Evolutionary conservation across 2,329 filamentous ascomycete species (phyloP).

Genomic region (Xenoacremonium recifei): DNA sequence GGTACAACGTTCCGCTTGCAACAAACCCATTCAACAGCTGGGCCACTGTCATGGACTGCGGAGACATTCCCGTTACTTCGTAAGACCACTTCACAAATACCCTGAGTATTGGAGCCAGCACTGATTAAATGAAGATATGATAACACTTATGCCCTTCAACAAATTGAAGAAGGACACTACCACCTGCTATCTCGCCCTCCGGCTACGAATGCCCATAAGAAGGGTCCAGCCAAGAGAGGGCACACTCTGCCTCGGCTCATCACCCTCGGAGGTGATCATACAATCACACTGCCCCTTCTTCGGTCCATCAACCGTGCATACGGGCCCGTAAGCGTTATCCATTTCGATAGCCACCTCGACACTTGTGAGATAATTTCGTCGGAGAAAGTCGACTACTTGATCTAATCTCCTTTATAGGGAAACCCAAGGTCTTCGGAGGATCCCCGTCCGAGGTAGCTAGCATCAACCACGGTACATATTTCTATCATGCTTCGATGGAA

Average conservation of each 20-base stretch:
- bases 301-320: conserved; percentile 60
- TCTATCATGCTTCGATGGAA: conserved; percentile 78
- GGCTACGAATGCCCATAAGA: conserved; percentile 63
- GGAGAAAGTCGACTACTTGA: background rate
- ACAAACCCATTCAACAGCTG: conserved; percentile 81
- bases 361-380: conserved; percentile 49
- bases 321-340: conserved; percentile 59
- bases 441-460: conserved; percentile 71
- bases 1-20: conserved; percentile 79
- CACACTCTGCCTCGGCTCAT: conserved; percentile 79
- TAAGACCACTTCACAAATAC: conserved; percentile 39
- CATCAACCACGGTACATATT: conserved; percentile 88
- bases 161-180: conserved; percentile 85
- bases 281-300: conserved; percentile 59
- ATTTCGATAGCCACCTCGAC: conserved; percentile 64
- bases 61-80: conserved; percentile 83
- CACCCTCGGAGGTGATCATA: conserved; percentile 67
- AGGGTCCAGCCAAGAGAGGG: conserved; percentile 67
- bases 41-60: conserved; percentile 78
- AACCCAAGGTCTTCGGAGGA: conserved; percentile 83
- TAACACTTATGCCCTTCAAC: conserved; percentile 75
- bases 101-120: background rate
- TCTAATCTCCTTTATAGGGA: conserved; percentile 48
- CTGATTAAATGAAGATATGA: conserved; percentile 59
- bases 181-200: conserved; percentile 70